Evolutionary conservation across 116 monocot species (phyloP), one percentile per base, ranked within the genome.

Genomic region (Thalassia testudinum): DNA sequence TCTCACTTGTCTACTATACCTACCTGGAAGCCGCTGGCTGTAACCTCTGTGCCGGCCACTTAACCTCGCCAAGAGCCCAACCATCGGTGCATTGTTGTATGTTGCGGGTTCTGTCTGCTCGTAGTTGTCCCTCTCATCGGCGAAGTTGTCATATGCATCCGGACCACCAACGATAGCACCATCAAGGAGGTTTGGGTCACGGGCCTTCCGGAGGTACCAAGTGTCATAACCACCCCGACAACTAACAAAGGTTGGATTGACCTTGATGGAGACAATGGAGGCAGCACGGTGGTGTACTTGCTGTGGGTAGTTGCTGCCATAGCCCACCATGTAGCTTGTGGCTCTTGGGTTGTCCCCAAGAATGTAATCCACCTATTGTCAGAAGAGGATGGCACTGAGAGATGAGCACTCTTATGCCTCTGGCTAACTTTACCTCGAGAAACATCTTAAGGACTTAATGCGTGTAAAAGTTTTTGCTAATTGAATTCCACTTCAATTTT

Each of bases 321-420:
- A 92, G 2, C 92, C 92, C 22, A 92, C 92, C 92, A 92, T 92
- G 86, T 92, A 92, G 62, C 86, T 92, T 1, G 86, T 86, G 0
- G 76, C 91, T 29, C 91, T 73, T 1, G 91, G 91, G 51, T 91
- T 91, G 69, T 86, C 82, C 6, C 91, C 91, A 5, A 92, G 72
- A 15, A 92, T 82, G 68, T 92, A 92, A 67, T 92, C 86, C 43
- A 86, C 82, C 47, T 18, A n/a, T n/a, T n/a, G n/a, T n/a, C n/a
- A n/a, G 47, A 14, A 38, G 38, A 38, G 13, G 13, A 13, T 6
- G 20, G n/a, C 14, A 47, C 7, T 20, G 19, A n/a, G n/a, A n/a
- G n/a, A n/a, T n/a, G n/a, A n/a, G n/a, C n/a, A n/a, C n/a, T n/a
- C n/a, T n/a, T n/a, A 47, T 15, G 6, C 14, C 0, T 6, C 47